Evolutionary conservation across 306 rosid genomes (phyloP).

Genomic region (Gleditsia sinensis): DNA sequence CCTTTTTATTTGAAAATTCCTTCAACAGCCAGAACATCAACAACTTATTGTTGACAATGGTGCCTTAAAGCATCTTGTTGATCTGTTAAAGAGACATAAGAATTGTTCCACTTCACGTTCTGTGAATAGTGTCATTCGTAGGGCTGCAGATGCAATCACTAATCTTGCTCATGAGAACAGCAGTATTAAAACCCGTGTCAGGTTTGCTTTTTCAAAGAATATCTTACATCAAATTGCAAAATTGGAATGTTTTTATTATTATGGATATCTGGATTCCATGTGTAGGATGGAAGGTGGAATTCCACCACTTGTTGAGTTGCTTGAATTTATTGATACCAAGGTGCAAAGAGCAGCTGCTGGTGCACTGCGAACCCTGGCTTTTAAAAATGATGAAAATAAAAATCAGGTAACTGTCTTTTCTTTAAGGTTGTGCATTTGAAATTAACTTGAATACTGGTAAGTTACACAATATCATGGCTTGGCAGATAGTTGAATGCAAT

Average conservation of each 20-base stretch:
- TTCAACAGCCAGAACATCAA: slow-evolving; percentile 96
- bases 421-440: slow-evolving; percentile 21
- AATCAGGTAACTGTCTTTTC: slow-evolving; percentile 66
- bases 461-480: slow-evolving; percentile 29
- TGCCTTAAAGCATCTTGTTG: slow-evolving; percentile 80
- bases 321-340: slow-evolving; percentile 81
- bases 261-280: slow-evolving; percentile 30
- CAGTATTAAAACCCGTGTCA: slow-evolving; percentile 89
- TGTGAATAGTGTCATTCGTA: slow-evolving; percentile 85
- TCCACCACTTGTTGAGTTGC: slow-evolving; percentile 95
- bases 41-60: slow-evolving; percentile 91
- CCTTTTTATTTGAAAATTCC: slow-evolving; percentile 36
- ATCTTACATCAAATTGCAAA: slow-evolving; percentile 10
- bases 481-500: slow-evolving; percentile 97
- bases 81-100: slow-evolving; percentile 80
- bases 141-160: slow-evolving; percentile 99
- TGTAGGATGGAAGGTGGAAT: slow-evolving; percentile 97
- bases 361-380: slow-evolving; percentile 92
- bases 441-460: slow-evolving; percentile 15
- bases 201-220: slow-evolving; percentile 54
- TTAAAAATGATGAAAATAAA: slow-evolving; percentile 92
- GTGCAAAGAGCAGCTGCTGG: slow-evolving; percentile 99
- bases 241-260: slow-evolving; percentile 8
- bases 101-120: slow-evolving; percentile 64
- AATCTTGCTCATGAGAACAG: slow-evolving; percentile 99